These are phyloP conservation scores for Yamadazyma ubonensis DNA, from an alignment of 805 yeast species.

Conservation along the genomic window DNA sequence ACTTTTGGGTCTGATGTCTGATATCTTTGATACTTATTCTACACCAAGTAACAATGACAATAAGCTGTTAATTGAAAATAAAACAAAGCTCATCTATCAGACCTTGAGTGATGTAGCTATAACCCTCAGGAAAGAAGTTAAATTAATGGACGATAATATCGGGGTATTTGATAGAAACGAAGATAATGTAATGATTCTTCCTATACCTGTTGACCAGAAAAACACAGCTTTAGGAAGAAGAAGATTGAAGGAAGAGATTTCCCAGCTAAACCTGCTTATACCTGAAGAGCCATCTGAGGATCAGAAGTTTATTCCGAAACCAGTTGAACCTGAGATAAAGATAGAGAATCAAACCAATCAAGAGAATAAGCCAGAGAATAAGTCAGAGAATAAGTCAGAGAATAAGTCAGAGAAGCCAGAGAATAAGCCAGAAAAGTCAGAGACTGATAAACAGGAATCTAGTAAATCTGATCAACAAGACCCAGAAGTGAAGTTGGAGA, in stretches of 20 bases:
- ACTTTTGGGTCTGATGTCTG: constrained; percentile 49
- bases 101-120: constrained; percentile 59
- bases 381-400: background rate
- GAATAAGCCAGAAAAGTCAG: constrained; percentile 3
- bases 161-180: constrained; percentile 47
- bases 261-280: constrained; percentile 16
- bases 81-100: constrained; percentile 49
- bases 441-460: constrained; percentile 1
- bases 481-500: too few species aligned
- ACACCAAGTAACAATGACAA: constrained; percentile 22
- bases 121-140: constrained; percentile 63
- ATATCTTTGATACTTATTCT: constrained; percentile 44
- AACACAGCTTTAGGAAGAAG: constrained; percentile 64
- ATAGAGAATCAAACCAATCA: constrained; percentile 5
- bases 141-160: constrained; percentile 57
- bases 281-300: constrained; percentile 15
- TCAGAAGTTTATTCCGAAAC: constrained; percentile 7
- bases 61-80: constrained; percentile 41
- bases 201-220: constrained; percentile 66
- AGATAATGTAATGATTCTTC: constrained; percentile 54
- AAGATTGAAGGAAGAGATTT: constrained; percentile 52
- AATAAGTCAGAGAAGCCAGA: background rate
- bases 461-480: background rate
- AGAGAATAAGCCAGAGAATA: background rate
- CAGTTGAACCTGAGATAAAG: background rate